Percentiles rank a stretch among this genome's conserved stretches.
Conservation (phyloP, 805 yeast species). For the Pichia manshurica region DNA sequence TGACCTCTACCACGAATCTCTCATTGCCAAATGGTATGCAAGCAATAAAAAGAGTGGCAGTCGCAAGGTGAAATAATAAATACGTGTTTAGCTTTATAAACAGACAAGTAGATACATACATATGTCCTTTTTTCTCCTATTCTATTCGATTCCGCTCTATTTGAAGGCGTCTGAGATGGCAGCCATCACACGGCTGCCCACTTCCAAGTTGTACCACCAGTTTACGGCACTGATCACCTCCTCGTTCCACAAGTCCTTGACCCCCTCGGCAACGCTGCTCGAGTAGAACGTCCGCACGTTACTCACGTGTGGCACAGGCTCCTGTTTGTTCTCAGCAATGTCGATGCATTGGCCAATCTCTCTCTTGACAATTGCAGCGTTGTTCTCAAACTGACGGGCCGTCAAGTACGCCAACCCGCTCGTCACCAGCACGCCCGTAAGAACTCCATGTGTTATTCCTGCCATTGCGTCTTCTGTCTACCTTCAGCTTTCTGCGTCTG, state of each 20-base stretch:
- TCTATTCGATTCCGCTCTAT: too few relatives aligned
- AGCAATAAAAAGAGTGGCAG: too few relatives aligned
- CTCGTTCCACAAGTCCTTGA: constrained; percentile 75
- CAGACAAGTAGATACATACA: not conserved
- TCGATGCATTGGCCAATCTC: constrained; percentile 44
- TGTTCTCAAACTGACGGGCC: constrained; percentile 46
- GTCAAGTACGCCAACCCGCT: constrained; percentile 60
- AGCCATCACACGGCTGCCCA: constrained; percentile 14
- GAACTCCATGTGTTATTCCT: constrained; percentile 48
- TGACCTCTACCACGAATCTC: constrained; percentile 43
- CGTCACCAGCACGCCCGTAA: constrained; percentile 58
- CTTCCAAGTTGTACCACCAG: constrained; percentile 45
- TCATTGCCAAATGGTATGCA: constrained; percentile 46
- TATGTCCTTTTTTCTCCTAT: too few relatives aligned
- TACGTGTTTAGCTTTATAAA: not conserved
- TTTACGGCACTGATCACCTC: constrained; percentile 60
- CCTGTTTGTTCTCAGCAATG: constrained; percentile 48
- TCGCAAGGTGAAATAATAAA: too few relatives aligned
- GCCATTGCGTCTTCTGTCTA: constrained; percentile 23
- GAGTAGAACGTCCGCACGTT: constrained; percentile 40
- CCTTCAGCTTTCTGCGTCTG: not conserved
- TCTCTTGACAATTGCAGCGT: constrained; percentile 40
- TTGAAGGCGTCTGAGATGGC: constrained; percentile 8
- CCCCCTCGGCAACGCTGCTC: constrained; percentile 51
- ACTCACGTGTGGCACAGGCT: constrained; percentile 40